Conservation (phyloP, 306 rosid species). For the Lathyrus aphaca region DNA sequence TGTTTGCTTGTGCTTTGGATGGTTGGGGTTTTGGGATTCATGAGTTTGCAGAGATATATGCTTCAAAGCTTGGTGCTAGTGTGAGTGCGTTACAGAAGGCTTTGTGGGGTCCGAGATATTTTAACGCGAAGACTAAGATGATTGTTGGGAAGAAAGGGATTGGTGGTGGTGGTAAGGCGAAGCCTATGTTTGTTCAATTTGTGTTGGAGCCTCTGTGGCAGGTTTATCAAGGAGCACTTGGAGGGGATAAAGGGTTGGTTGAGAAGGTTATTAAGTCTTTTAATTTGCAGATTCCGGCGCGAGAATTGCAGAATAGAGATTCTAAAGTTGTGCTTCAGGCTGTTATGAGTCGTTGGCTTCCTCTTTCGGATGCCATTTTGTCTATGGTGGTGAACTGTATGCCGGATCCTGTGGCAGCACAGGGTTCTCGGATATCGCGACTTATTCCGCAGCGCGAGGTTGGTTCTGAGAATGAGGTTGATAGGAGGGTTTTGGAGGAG, state of each 20-base stretch:
- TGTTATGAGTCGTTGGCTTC: constrained; percentile 90
- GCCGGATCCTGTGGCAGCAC: constrained; percentile 77
- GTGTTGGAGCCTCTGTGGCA: constrained; percentile 87
- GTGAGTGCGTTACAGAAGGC: constrained; percentile 61
- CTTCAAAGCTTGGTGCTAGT: constrained; percentile 73
- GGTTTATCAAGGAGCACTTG: constrained; percentile 68
- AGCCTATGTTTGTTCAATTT: constrained; percentile 89
- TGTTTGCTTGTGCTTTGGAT: constrained; percentile 81
- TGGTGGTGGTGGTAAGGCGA: constrained; percentile 54
- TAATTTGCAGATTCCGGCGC: constrained; percentile 57
- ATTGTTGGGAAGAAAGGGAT: constrained; percentile 75
- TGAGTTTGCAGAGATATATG: constrained; percentile 73
- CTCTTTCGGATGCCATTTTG: constrained; percentile 64
- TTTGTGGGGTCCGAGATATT: constrained; percentile 77
- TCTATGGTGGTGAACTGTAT: constrained; percentile 71
- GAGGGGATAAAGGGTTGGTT: constrained; percentile 54
- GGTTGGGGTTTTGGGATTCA: constrained; percentile 87
- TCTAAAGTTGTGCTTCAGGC: constrained; percentile 74
- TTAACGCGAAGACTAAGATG: constrained; percentile 68
- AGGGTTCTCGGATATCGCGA: constrained; percentile 61
- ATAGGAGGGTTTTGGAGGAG: constrained; percentile 26
- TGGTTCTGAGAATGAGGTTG: constrained; percentile 22
- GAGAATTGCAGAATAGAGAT: constrained; percentile 82
- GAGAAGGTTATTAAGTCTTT: constrained; percentile 72
- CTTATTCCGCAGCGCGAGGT: constrained; percentile 65